Evolutionary conservation across 2,329 filamentous ascomycete species (phyloP).

Genomic region (Anthostomella pinea): DNA sequence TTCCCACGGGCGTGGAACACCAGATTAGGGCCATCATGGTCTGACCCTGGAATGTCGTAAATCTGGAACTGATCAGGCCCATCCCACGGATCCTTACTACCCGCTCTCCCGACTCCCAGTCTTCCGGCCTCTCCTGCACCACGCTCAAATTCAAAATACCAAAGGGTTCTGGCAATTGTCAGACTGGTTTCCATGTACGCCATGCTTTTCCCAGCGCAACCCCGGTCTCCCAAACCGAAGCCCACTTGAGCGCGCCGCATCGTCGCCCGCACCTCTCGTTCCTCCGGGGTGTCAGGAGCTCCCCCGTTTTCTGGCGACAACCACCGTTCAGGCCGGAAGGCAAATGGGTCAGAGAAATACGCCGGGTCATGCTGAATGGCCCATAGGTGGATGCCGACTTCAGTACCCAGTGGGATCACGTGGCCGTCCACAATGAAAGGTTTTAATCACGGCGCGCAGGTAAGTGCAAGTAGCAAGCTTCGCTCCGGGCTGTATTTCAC

Average conservation of each 20-base stretch:
- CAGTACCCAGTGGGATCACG: constrained; percentile 8
- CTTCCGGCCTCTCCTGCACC: not conserved
- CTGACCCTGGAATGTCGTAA: not conserved
- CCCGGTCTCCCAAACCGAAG: constrained; percentile 4
- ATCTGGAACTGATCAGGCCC: constrained; percentile 3
- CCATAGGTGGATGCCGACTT: constrained; percentile 11
- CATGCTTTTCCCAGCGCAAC: constrained; percentile 7
- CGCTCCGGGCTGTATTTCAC: constrained; percentile 7
- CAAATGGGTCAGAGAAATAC: constrained; percentile 10
- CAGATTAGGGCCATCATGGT: constrained; percentile 5
- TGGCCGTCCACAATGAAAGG: constrained; percentile 5
- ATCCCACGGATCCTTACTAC: not conserved
- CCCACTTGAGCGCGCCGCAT: not conserved
- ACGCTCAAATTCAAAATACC: constrained; percentile 8
- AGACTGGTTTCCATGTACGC: constrained; percentile 6
- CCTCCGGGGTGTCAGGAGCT: not conserved
- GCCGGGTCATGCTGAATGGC: constrained; percentile 8
- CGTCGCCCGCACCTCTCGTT: not conserved
- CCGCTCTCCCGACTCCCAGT: not conserved
- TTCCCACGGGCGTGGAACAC: not conserved
- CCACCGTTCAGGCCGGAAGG: constrained; percentile 13
- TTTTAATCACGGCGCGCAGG: constrained; percentile 13
- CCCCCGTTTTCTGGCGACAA: constrained; percentile 2
- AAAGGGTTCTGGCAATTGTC: constrained; percentile 3
- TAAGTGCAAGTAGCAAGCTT: constrained; percentile 9